phyloP scores from a whole-genome alignment of 169 alveolate genomes.

The Cryptosporidium baileyi region DNA sequence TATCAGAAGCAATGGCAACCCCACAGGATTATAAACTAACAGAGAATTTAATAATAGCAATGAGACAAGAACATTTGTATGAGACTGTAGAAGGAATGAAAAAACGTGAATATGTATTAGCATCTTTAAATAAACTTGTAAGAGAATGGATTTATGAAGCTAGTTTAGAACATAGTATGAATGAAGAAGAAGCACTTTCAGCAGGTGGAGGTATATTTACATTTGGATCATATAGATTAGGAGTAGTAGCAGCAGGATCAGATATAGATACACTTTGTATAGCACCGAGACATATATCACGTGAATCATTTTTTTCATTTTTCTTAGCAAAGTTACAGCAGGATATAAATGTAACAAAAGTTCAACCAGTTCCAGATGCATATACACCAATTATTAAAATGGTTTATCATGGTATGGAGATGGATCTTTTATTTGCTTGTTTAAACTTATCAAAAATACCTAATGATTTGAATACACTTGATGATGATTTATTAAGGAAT shows the following conservation, averaged over 20 bases:
- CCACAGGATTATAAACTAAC: slow-evolving; percentile 82
- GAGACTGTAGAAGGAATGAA: slow-evolving; percentile 89
- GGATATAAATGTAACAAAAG: slow-evolving; percentile 88
- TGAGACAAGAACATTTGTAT: slow-evolving; percentile 81
- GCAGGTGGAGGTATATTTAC: slow-evolving; percentile 92
- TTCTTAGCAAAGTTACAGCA: slow-evolving; percentile 87
- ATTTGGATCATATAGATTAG: slow-evolving; percentile 96
- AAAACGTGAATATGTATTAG: slow-evolving; percentile 88
- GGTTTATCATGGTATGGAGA: slow-evolving; percentile 90
- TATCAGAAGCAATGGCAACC: slow-evolving; percentile 73
- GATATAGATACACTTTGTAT: slow-evolving; percentile 98
- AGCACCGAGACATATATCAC: slow-evolving; percentile 93
- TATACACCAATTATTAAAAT: slow-evolving; percentile 96
- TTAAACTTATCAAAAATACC: slow-evolving; percentile 83
- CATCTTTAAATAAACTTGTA: slow-evolving; percentile 85
- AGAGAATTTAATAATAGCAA: slow-evolving; percentile 78
- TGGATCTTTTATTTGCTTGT: slow-evolving; percentile 96
- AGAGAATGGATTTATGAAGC: slow-evolving; percentile 87
- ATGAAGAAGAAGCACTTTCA: slow-evolving; percentile 86
- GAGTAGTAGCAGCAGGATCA: slow-evolving; percentile 96
- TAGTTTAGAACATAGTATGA: slow-evolving; percentile 83
- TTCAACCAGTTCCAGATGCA: slow-evolving; percentile 94
- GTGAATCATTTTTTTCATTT: slow-evolving; percentile 91
- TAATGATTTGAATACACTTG: slow-evolving; percentile 77
- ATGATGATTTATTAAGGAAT: slow-evolving; percentile 81